Percentiles rank a stretch among this genome's conserved stretches.
Evolutionary conservation across 371 early-diverging fungal species (phyloP).

Genomic region (Neoconidiobolus thromboides): DNA sequence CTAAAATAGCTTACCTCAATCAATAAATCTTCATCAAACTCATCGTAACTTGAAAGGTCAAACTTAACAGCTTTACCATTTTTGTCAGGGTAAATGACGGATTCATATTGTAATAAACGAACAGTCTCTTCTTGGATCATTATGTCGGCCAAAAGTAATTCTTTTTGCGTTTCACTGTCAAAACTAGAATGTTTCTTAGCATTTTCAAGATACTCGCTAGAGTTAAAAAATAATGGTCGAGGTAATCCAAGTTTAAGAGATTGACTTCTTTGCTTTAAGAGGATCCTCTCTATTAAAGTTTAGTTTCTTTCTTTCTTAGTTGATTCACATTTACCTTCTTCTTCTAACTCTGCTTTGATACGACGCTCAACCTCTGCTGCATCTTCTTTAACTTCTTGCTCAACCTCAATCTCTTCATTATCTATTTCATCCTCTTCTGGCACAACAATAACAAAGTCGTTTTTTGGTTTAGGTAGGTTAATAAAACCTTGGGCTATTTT

Average conservation of each 20-base stretch:
- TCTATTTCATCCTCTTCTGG: slow-evolving; percentile 42
- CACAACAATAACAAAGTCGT: slow-evolving; percentile 80
- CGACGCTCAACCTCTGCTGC: slow-evolving; percentile 13
- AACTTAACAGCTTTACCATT: slow-evolving; percentile 22
- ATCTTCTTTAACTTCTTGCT: slow-evolving; percentile 27
- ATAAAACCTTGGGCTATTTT: slow-evolving; percentile 29
- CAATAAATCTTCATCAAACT: slow-evolving; percentile 20
- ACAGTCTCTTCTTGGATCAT: slow-evolving; percentile 45
- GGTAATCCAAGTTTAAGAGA: slow-evolving; percentile 60
- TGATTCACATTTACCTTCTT: slow-evolving; percentile 11
- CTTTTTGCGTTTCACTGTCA: background rate
- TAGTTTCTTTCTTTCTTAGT: background rate
- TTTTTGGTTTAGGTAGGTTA: slow-evolving; percentile 74
- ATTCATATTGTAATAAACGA: slow-evolving; percentile 39
- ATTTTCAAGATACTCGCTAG: background rate
- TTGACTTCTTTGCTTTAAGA: slow-evolving; percentile 37
- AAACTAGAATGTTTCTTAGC: background rate
- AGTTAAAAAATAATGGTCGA: slow-evolving; percentile 32
- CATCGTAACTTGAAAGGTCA: slow-evolving; percentile 20
- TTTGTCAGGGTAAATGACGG: slow-evolving; percentile 41
- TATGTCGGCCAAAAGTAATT: background rate
- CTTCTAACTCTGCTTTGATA: background rate
- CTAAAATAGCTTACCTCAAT: slow-evolving; percentile 7
- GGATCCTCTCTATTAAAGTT: slow-evolving; percentile 19
- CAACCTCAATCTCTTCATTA: slow-evolving; percentile 32